Evolutionary conservation across 768 basidiomycete species (phyloP), one percentile per base, ranked within the genome.

Genomic region (Macrolepiota albuminosa): DNA sequence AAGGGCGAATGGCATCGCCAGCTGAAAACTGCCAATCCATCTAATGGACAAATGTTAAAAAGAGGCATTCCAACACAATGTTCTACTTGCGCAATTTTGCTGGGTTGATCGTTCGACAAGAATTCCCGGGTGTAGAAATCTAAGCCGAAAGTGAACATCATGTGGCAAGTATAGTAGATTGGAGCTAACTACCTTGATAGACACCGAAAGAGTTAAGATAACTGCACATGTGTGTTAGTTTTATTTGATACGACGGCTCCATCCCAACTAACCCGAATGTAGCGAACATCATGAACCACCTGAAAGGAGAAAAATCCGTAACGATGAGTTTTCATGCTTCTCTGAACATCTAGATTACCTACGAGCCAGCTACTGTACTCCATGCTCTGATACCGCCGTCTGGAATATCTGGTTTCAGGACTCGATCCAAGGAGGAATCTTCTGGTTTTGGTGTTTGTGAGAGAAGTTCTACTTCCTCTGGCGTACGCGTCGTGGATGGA

Each of bases 11-110:
- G 67, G 67, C 68, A 68, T 66, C 60, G 63, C 59, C 39, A 69
- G 57, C 54, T 68, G 64, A 2, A 68, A 54, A 31, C 67, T 65
- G 26, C 66, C 67, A 26, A 70, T 68, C 69, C 67, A 69, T 40
- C 68, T 69, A 37, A 43, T 9, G 21, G 16, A 34, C 3, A 31
- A 13, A 6, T 9, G 40, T 56, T 10, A 24, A 16, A 8, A 24
- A 9, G 16, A n/a, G 21, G 24, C 4, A 7, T 16, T 29, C 29
- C 37, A 24, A n/a, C 1, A 52, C 1, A 26, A 45, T 33, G 6
- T 2, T n/a, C 3, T 6, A 57, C 59, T 47, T 42, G 59, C 61
- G 60, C 61, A 2, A 64, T 64, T 43, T 59, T 62, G 46, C 63
- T 64, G 11, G 61, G 63, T 11, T 34, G 24, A 31, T 49, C 42